Base-by-base conservation (phyloP, 768 basidiomycete genomes). In the Tephrocybe sp. region DNA sequence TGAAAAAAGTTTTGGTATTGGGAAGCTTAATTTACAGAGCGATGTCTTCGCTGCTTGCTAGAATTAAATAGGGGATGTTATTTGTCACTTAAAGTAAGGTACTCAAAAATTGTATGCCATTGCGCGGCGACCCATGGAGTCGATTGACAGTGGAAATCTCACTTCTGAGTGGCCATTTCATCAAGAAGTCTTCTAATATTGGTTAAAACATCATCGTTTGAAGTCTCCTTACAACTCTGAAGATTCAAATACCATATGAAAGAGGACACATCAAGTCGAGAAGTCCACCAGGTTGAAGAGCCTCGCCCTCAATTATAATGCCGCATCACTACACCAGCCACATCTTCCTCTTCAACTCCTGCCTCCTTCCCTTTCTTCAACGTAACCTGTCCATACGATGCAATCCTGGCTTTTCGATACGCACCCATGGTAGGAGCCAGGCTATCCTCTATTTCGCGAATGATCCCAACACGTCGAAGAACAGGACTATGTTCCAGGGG, bases 281-380 rank as follows among this genome's bases (percentile, higher is more conserved):
- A 26, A 3, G 7, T 26, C 7, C 26, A 26, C 26, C 7, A 26
- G 26, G 26, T n/a, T n/a, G n/a, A 7, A 26, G 26, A 26, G 26
- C 26, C 26, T 26, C 26, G 26, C 26, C 14, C n/a, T 45, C 38
- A 52, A 31, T 45, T 36, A 54, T 73, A 79, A 51, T 79, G 76
- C 57, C 72, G 73, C 17, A 79, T 72, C 1, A 75, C 49, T 4
- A 76, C 64, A 0, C 77, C 75, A 23, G 65, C 64, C 35, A 80
- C 66, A 34, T 73, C 53, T 57, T 79, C 74, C 55, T 76, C 76
- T 48, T 79, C 74, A 3, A 70, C 65, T 2, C 69, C 68, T 33
- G 66, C 64, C 23, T 74, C 68, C 22, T 34, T 53, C 16, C 58
- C 61, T 45, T 57, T 57, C 54, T 57, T 59, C n/a, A 72, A 58